Conservation (phyloP, 1,284 basidiomycete species). For the Apiotrichum domesticum region DNA sequence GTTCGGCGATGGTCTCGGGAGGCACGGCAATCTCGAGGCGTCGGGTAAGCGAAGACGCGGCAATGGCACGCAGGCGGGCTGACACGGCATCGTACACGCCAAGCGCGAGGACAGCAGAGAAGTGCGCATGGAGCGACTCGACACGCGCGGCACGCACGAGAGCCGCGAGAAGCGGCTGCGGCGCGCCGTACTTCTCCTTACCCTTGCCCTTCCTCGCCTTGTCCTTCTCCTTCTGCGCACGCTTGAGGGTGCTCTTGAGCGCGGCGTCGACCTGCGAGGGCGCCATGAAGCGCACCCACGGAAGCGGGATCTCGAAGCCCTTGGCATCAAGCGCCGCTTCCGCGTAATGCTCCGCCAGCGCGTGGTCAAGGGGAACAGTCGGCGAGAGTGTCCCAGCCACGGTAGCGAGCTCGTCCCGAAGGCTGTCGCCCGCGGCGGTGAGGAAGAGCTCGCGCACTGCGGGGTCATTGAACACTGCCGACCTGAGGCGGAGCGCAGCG, state of each 20-base stretch:
- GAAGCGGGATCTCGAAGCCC: constrained; percentile 16
- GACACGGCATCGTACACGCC: constrained; percentile 10
- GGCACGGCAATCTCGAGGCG: constrained; percentile 13
- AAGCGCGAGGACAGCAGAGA: constrained; percentile 5
- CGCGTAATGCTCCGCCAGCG: constrained; percentile 24
- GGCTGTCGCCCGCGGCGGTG: constrained; percentile 4
- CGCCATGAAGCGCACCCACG: constrained; percentile 32
- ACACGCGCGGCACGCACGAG: constrained; percentile 5
- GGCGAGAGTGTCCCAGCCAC: constrained; percentile 1
- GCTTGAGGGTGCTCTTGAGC: constrained; percentile 1
- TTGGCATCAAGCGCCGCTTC: constrained; percentile 18
- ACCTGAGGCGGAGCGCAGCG: constrained; percentile 6
- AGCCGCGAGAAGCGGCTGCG: not conserved
- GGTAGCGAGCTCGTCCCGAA: not conserved
- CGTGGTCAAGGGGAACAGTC: constrained; percentile 12
- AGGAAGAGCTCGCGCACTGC: constrained; percentile 15
- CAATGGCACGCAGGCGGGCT: not conserved
- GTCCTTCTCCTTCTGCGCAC: not conserved
- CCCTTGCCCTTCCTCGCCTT: not conserved
- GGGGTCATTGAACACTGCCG: constrained; percentile 16
- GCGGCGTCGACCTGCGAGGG: constrained; percentile 16
- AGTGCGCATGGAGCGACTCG: constrained; percentile 2
- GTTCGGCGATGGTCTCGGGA: constrained; percentile 9
- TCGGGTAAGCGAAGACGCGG: constrained; percentile 6
- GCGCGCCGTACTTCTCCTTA: not conserved